Percentiles rank a stretch among this genome's conserved stretches.
Evolutionary conservation across 352 stramenopile genomes (phyloP).

Genomic region (Phytophthora boehmeriae): DNA sequence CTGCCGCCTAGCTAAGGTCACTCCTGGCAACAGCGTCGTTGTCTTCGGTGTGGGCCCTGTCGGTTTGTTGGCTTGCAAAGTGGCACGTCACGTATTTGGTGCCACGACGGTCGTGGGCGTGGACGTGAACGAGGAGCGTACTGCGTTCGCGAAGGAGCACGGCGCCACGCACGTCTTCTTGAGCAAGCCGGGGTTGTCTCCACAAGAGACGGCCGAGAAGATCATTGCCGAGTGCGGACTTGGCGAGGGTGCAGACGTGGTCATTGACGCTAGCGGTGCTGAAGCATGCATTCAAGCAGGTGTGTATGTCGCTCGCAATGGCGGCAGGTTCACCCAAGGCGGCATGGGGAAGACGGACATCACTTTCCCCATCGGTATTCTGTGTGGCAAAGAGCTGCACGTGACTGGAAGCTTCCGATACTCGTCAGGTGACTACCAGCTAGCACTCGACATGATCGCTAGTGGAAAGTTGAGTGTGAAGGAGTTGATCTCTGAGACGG

Average conservation of each 20-base stretch:
- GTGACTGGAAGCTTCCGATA: slow-evolving; percentile 41
- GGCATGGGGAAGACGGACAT: slow-evolving; percentile 38
- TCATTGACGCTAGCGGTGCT: slow-evolving; percentile 34
- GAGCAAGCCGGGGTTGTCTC: slow-evolving; percentile 8
- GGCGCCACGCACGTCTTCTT: slow-evolving; percentile 31
- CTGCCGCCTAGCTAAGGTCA: slow-evolving; percentile 32
- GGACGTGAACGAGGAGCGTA: slow-evolving; percentile 29
- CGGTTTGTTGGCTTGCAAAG: slow-evolving; percentile 33
- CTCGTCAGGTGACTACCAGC: slow-evolving; percentile 32
- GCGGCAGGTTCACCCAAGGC: slow-evolving; percentile 28
- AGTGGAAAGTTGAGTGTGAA: slow-evolving; percentile 31
- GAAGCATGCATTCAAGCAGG: slow-evolving; percentile 33
- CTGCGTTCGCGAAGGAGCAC: slow-evolving; percentile 29
- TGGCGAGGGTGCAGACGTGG: slow-evolving; percentile 30
- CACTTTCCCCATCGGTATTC: slow-evolving; percentile 31
- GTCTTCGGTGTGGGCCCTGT: slow-evolving; percentile 37
- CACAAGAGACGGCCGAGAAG: slow-evolving; percentile 19
- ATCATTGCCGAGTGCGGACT: slow-evolving; percentile 26
- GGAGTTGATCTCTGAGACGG: slow-evolving; percentile 31
- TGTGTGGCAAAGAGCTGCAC: slow-evolving; percentile 34
- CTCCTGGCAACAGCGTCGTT: slow-evolving; percentile 31
- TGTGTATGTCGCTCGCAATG: slow-evolving; percentile 29
- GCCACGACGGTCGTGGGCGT: slow-evolving; percentile 31
- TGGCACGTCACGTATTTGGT: slow-evolving; percentile 31
- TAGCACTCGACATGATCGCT: slow-evolving; percentile 35